Conservation (phyloP, 768 basidiomycete genomes). For the Sarcomyxa edulis region DNA sequence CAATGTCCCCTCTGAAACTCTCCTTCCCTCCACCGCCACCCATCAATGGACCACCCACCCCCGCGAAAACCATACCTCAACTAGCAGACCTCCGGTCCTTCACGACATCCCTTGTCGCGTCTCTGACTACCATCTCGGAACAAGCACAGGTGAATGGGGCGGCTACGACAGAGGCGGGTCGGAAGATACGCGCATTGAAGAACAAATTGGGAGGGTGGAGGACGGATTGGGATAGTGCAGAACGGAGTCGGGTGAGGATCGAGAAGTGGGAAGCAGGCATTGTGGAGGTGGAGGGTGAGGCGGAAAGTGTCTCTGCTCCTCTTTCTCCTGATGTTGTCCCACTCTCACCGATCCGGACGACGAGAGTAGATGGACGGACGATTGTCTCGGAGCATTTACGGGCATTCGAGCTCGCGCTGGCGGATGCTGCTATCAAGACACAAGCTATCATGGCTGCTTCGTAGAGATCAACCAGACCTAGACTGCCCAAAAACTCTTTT, state of each 20-base stretch:
- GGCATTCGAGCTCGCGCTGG: constrained; percentile 69
- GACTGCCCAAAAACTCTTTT: constrained; percentile 6
- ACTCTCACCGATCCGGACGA: constrained; percentile 23
- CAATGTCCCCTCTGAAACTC: constrained; percentile 48
- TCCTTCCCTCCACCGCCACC: constrained; percentile 51
- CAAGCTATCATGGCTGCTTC: constrained; percentile 78
- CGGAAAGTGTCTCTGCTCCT: too few species aligned
- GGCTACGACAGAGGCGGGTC: constrained; percentile 78
- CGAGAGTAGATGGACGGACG: constrained; percentile 59
- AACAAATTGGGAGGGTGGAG: constrained; percentile 80
- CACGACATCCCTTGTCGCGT: constrained; percentile 70
- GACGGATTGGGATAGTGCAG: constrained; percentile 80
- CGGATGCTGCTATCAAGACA: constrained; percentile 71
- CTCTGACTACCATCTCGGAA: constrained; percentile 75
- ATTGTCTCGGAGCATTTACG: constrained; percentile 74
- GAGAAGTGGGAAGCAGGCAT: constrained; percentile 77
- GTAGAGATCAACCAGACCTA: constrained; percentile 17
- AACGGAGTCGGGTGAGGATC: constrained; percentile 68
- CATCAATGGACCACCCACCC: constrained; percentile 45
- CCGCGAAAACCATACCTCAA: constrained; percentile 56
- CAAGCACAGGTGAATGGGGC: constrained; percentile 87
- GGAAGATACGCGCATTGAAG: constrained; percentile 81
- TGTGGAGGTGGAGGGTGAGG: constrained; percentile 32
- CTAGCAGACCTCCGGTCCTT: constrained; percentile 67
- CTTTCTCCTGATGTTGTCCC: constrained; percentile 13